phyloP scores from a whole-genome alignment of 108 stramenopile species.

The Schizochytrium sp. region DNA sequence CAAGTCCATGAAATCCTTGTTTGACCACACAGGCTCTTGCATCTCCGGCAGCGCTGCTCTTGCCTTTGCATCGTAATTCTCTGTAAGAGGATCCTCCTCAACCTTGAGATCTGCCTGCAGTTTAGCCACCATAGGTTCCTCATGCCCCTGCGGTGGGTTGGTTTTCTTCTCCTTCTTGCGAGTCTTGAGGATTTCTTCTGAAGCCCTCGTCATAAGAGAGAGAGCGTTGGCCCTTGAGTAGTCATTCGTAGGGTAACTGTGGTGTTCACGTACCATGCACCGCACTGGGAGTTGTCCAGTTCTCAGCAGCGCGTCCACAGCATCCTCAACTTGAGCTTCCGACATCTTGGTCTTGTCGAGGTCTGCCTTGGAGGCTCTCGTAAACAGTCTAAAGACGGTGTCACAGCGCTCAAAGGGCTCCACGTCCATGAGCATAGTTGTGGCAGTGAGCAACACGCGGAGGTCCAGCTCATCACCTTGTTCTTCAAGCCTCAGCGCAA shows the following conservation, averaged over 20 bases:
- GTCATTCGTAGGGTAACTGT: constrained; percentile 29
- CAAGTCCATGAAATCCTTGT: constrained; percentile 26
- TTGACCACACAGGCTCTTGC: constrained; percentile 47
- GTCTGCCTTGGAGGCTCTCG: constrained; percentile 9
- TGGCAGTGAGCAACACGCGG: constrained; percentile 28
- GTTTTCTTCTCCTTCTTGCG: constrained; percentile 49
- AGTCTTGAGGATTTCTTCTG: not conserved
- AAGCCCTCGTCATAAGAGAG: not conserved
- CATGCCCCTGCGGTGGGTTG: constrained; percentile 33
- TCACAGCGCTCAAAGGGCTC: not conserved
- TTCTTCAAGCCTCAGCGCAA: not conserved
- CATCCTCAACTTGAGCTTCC: constrained; percentile 1
- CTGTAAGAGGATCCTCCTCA: constrained; percentile 21
- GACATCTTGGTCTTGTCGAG: constrained; percentile 31
- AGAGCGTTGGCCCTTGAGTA: not conserved
- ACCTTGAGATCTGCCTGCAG: constrained; percentile 1
- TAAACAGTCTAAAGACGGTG: not conserved
- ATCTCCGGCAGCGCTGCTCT: not conserved
- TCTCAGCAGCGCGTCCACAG: constrained; percentile 17
- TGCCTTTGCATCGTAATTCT: constrained; percentile 4
- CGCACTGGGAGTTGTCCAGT: constrained; percentile 44
- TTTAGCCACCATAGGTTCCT: not conserved
- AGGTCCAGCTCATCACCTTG: not conserved
- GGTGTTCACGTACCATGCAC: constrained; percentile 6
- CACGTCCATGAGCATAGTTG: constrained; percentile 5